Percentiles rank a stretch among this genome's conserved stretches.
phyloP scores from a whole-genome alignment of 345 rosid species.

The Toxicodendron radicans region DNA sequence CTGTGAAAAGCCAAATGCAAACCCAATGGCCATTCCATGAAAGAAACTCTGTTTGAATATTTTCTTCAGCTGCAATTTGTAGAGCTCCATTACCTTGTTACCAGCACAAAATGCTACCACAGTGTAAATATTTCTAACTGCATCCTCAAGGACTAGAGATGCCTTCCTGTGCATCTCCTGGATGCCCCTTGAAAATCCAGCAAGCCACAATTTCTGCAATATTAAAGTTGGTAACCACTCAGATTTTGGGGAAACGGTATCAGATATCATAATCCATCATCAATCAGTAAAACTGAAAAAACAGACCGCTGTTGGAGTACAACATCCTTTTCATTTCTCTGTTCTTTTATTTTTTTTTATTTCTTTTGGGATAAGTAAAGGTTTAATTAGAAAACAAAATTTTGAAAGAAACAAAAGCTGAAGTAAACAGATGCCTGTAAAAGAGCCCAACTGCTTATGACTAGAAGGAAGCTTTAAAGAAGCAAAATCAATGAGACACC shows the following conservation, averaged over 20 bases:
- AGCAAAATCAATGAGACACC: no score
- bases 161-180: slow-evolving; percentile 99
- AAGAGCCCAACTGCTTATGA: neutral
- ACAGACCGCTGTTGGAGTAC: neutral
- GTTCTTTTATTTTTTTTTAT: neutral
- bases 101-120: slow-evolving; percentile 99
- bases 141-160: slow-evolving; percentile 97
- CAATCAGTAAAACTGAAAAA: neutral
- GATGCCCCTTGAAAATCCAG: slow-evolving; percentile 98
- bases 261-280: neutral
- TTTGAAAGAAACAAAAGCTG: neutral
- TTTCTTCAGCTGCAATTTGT: slow-evolving; percentile 74
- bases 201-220: slow-evolving; percentile 98
- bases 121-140: slow-evolving; percentile 96
- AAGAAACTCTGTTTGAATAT: slow-evolving; percentile 85
- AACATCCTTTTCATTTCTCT: neutral
- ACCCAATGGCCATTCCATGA: slow-evolving; percentile 95
- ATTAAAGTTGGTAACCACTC: slow-evolving; percentile 20
- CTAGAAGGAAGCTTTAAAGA: neutral
- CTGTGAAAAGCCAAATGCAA: slow-evolving; percentile 97
- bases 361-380: neutral
- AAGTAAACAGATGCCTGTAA: neutral
- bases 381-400: neutral
- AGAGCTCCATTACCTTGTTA: slow-evolving; percentile 98
- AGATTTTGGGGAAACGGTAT: slow-evolving; percentile 1